These are phyloP conservation scores for Cucumis melo DNA, from an alignment of 306 rosid genomes.

Conservation along the genomic window DNA sequence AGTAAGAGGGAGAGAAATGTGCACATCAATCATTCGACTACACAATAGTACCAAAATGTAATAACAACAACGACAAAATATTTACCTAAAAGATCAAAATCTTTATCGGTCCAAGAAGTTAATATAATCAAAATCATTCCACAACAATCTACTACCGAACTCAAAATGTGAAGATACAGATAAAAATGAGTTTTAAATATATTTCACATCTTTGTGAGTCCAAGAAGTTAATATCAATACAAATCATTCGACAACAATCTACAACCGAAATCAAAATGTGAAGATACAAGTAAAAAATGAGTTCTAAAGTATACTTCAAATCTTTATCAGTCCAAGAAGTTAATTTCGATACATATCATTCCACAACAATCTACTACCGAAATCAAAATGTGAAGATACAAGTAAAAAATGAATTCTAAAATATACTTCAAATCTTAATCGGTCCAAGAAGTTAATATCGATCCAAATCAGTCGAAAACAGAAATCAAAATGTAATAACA, in stretches of 20 bases:
- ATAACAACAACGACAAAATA: not conserved
- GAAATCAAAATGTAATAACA: not conserved
- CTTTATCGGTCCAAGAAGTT: not conserved
- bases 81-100: not conserved
- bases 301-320: not conserved
- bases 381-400: not conserved
- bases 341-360: not conserved
- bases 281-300: not conserved
- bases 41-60: not conserved
- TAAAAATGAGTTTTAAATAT: not conserved
- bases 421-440: not conserved
- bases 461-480: not conserved
- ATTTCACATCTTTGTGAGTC: not conserved
- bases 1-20: not conserved
- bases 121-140: not conserved
- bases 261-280: not conserved
- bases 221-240: not conserved
- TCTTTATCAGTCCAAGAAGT: not conserved
- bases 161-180: not conserved
- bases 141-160: not conserved
- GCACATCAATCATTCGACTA: not conserved
- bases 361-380: not conserved
- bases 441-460: not conserved
- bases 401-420: not conserved
- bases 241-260: not conserved